Evolutionary conservation across 208 protist species (phyloP).

Genomic region (Wallacemonas rigidus): DNA sequence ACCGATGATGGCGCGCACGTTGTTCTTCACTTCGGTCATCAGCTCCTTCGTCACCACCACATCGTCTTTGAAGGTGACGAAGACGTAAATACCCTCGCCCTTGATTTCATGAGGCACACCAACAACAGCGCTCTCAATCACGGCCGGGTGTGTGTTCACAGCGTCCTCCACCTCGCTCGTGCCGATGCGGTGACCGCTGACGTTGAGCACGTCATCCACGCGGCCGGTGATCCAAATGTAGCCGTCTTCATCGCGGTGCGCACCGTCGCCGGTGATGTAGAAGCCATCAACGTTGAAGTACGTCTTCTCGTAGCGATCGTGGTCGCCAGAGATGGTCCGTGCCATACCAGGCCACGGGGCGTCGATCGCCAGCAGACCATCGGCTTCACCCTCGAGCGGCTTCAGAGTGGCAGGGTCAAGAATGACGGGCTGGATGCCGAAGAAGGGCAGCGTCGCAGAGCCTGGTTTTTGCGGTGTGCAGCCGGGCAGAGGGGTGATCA

Average conservation of each 20-base stretch:
- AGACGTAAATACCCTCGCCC: slow-evolving; percentile 95
- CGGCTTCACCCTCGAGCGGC: slow-evolving; percentile 54
- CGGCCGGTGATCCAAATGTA: slow-evolving; percentile 98
- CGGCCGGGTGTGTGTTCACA: slow-evolving; percentile 73
- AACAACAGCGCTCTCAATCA: slow-evolving; percentile 94
- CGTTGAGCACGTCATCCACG: slow-evolving; percentile 97
- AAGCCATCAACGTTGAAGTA: slow-evolving; percentile 94
- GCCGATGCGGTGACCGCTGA: slow-evolving; percentile 96
- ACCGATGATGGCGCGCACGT: slow-evolving; percentile 93
- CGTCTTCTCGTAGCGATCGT: slow-evolving; percentile 88
- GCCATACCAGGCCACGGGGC: slow-evolving; percentile 92
- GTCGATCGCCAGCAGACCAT: slow-evolving; percentile 90
- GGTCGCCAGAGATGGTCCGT: slow-evolving; percentile 90
- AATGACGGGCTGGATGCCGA: slow-evolving; percentile 94
- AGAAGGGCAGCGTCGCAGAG: slow-evolving; percentile 96
- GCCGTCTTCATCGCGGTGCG: slow-evolving; percentile 94
- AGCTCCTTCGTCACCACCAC: slow-evolving; percentile 58
- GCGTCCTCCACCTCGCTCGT: slow-evolving; percentile 95
- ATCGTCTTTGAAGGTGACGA: slow-evolving; percentile 86
- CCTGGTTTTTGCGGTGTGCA: slow-evolving; percentile 94
- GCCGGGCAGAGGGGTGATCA: slow-evolving; percentile 96
- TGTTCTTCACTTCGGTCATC: slow-evolving; percentile 59
- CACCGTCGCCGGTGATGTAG: slow-evolving; percentile 97
- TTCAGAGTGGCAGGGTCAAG: slow-evolving; percentile 67
- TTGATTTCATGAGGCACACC: slow-evolving; percentile 58